Conservation (phyloP, 768 basidiomycete species). For the Hemileccinum impolitum region DNA sequence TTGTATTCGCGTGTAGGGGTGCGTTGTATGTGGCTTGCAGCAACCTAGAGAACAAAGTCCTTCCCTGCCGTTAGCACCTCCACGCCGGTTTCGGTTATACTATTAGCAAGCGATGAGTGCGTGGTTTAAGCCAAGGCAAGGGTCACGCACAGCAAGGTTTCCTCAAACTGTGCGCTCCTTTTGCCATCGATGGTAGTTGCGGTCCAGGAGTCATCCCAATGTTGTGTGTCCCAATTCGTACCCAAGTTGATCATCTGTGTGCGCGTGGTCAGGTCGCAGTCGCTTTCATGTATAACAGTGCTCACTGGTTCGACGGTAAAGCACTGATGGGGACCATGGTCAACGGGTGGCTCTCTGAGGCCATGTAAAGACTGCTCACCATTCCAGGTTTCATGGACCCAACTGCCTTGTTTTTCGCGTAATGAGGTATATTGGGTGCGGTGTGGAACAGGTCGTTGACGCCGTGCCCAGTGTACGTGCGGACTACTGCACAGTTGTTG, state of each 20-base stretch:
- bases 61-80: slow-evolving; percentile 76
- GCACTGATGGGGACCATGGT: slow-evolving; percentile 36
- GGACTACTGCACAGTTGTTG: slow-evolving; percentile 85
- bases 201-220: slow-evolving; percentile 97
- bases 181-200: slow-evolving; percentile 90
- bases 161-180: slow-evolving; percentile 94
- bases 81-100: slow-evolving; percentile 87
- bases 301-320: slow-evolving; percentile 81
- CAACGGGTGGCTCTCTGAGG: neutral
- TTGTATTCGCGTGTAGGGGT: slow-evolving; percentile 26
- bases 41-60: slow-evolving; percentile 25
- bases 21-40: slow-evolving; percentile 14
- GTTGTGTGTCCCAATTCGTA: slow-evolving; percentile 66
- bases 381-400: slow-evolving; percentile 94
- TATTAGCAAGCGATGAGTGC: slow-evolving; percentile 33
- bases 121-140: slow-evolving; percentile 1
- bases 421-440: slow-evolving; percentile 88
- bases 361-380: slow-evolving; percentile 44
- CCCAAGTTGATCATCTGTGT: slow-evolving; percentile 91
- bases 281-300: slow-evolving; percentile 1
- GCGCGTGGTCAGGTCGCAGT: slow-evolving; percentile 3
- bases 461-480: slow-evolving; percentile 90
- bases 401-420: slow-evolving; percentile 89
- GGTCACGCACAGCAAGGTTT: slow-evolving; percentile 80
- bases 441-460: slow-evolving; percentile 84